Evolutionary conservation across 768 basidiomycete genomes (phyloP), one percentile per base, ranked within the genome.

Genomic region (Mycena belliarum): DNA sequence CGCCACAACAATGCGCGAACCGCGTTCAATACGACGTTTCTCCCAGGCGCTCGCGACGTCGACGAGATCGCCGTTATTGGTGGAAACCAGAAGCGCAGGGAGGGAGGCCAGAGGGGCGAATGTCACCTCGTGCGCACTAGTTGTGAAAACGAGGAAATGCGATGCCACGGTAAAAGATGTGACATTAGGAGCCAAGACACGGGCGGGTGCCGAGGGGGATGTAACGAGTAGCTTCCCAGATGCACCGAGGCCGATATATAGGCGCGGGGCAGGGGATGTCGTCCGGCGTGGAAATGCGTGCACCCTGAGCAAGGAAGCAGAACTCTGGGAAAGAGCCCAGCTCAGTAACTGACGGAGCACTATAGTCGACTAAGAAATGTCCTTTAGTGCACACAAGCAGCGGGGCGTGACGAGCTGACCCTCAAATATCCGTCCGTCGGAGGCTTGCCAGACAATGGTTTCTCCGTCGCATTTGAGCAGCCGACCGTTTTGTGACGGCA

Each of bases 1-100:
- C 14, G 88, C 90, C 0, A 88, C 85, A 5, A 98, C 94, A 32
- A 98, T 95, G 57, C 88, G 76, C 8, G 92, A 88, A 4, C 97
- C 97, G 28, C 97, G 77, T 72, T 99, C 97, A 1, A 98, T 83
- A 20, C 91, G 82, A 38, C 96, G 82, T 12, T 78, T 82, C 67
- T 91, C 86, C 86, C 86, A 89, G 21, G 68, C 63, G 20, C 21
- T 52, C 0, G 60, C 38, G 3, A 59, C 72, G 56, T 21, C 68
- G 26, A 74, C 74, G 10, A 57, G 24, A n/a, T 70, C 71, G 11
- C 65, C 69, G 37, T 72, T 66, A 51, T 73, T 37, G 38, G 14
- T 52, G 18, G 60, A 57, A 25, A 38, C 48, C 3, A 77, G 55
- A 2, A 73, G 54, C 0, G 59, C 40, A 3, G 63, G 64, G 23